Evolutionary conservation across 148 eudicot genomes (phyloP), one percentile per base, ranked within the genome.

Genomic region (Nyssa sinensis): DNA sequence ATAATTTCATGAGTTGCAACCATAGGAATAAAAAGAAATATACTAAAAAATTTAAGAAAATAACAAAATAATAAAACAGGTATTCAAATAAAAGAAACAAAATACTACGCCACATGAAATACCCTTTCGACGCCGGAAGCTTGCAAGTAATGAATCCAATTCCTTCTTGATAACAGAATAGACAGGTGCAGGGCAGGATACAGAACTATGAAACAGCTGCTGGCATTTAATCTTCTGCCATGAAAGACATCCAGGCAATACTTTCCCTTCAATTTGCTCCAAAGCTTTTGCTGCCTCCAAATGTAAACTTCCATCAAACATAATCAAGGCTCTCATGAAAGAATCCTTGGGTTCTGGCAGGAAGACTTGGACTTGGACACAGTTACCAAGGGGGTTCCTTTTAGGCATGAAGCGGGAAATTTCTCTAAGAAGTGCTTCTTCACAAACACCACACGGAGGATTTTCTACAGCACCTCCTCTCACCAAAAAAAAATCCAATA

Each of bases 221-320:
- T 86, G 85, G 53, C 98, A 89, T 72, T 75, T 84, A 65, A 95
- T 85, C 81, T 93, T 95, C 93, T 95, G 99, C 99, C 99, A 95
- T 0, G 89, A 64, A 30, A 37, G 82, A 77, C 85, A 86, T 77
- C 94, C 94, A 51, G 93, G 90, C 80, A 95, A 75, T 62, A 86
- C 89, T 78, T 77, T 91, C 69, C 99, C 98, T 77, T 93, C 89
- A 75, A 95, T 85, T 44, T 89, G 89, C 83, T 93, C 98, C 81
- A 95, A 83, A 37, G 99, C 99, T 80, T 84, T 89, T 33, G 99
- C 99, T 28, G 97, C 98, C 86, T 95, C 99, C 85, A 95, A 81
- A 87, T 92, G 96, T 25, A 93, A 74, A 78, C 86, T 88, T 62
- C 97, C 97, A 67, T 95, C 93, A 78, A 95, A 95, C 19, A 80